phyloP scores from a whole-genome alignment of 148 eudicot genomes.

The Gaultheria prostrata region DNA sequence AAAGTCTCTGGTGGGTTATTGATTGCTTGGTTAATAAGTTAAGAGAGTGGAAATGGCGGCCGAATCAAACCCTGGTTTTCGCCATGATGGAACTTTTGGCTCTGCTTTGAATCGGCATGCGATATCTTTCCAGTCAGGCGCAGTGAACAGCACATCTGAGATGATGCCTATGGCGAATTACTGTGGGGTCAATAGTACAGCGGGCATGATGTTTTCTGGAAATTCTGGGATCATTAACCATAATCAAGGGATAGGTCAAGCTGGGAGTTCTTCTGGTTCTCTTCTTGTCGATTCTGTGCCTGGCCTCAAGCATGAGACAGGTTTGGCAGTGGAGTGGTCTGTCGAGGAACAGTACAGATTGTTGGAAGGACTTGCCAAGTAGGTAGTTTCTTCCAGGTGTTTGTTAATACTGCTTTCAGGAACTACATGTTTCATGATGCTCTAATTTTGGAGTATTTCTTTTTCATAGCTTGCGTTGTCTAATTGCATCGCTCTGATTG shows the following conservation, averaged over 20 bases:
- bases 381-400: constrained; percentile 39
- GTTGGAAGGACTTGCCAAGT: constrained; percentile 84
- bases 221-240: constrained; percentile 41
- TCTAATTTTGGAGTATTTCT: background rate
- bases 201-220: constrained; percentile 50
- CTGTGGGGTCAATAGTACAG: constrained; percentile 39
- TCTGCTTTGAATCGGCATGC: constrained; percentile 50
- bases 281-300: constrained; percentile 65
- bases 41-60: constrained; percentile 42
- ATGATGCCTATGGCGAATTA: constrained; percentile 55
- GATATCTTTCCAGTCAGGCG: constrained; percentile 59
- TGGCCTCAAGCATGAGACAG: constrained; percentile 78
- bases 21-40: background rate
- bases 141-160: constrained; percentile 46
- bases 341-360: constrained; percentile 70
- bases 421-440: background rate
- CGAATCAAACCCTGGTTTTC: constrained; percentile 63
- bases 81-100: constrained; percentile 42
- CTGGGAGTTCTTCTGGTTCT: constrained; percentile 44
- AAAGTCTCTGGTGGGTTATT: background rate
- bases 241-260: constrained; percentile 31
- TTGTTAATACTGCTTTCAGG: background rate
- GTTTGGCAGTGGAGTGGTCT: constrained; percentile 78
- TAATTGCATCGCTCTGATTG: background rate
- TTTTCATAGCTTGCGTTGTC: background rate